Base-by-base conservation (phyloP, 495 filamentous ascomycete species). In the Aspergillus biplanus region DNA sequence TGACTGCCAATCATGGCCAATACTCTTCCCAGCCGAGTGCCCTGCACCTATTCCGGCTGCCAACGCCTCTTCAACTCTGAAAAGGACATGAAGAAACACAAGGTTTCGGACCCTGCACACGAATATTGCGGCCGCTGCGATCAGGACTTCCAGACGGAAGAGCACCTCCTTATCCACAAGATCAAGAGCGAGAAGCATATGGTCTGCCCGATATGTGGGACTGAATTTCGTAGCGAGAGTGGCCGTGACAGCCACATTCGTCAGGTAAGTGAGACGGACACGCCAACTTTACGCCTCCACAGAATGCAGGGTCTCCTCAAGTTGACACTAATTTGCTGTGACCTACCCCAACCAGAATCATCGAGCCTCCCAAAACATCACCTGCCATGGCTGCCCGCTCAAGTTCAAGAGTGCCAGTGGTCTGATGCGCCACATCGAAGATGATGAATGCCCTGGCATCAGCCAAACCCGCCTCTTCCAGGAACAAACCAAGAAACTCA, bases 21-120 rank as follows among this genome's bases (percentile, higher is more conserved):
- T 56, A 3, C 34, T 47, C 4, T 15, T 34, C 31, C 44, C 11
- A 37, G 11, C 44, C 61, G 57, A 42, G 81, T 83, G 59, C 77
- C 74, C 27, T 93, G 91, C 73, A 82, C 83, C 8, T 85, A 83
- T 58, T 71, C 79, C 9, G 77, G 82, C 18, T 96, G 92, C 70
- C 79, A 79, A 0, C 85, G 75, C 56, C 75, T 78, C 4, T 96
- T 96, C 71, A 80, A 86, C 52, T 75, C 71, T 4, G 58, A 62
- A 8, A 60, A 69, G 6, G 71, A 70, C 1, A 79, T 86, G 77
- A 74, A 71, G 33, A 58, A 66, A 1, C 85, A 88, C 70, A 87
- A 87, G 61, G 57, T 58, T 0, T 33, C 63, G 16, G 67, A 73
- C 32, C n/a, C 63, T 9, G 64, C 78, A 0, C 84, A 87, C 57